Evolutionary conservation across 306 rosid species (phyloP).

Genomic region (Chamaecrista fasciculata): DNA sequence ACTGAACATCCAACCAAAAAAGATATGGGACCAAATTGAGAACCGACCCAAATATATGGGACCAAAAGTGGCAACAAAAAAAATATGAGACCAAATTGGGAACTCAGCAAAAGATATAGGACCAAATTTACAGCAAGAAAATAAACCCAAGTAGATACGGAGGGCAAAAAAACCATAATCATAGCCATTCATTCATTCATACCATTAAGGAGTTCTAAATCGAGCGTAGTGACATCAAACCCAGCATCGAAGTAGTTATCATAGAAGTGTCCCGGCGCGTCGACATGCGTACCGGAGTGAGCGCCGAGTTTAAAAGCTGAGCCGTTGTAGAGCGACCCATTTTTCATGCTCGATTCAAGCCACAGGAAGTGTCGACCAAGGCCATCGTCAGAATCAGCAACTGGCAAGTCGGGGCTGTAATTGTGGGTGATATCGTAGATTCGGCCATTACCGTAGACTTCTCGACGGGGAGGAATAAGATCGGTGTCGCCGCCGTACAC

Average conservation of each 20-base stretch:
- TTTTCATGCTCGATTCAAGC: conserved; percentile 74
- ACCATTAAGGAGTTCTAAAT: conserved; percentile 75
- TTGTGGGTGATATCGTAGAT: conserved; percentile 69
- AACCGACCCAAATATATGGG: too few species aligned
- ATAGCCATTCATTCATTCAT: background rate
- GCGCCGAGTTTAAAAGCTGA: conserved; percentile 58
- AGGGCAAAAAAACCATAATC: background rate
- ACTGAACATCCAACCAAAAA: too few species aligned
- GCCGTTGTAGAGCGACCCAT: conserved; percentile 65
- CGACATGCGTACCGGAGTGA: conserved; percentile 91
- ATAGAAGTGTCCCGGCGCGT: conserved; percentile 73
- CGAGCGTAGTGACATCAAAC: conserved; percentile 80
- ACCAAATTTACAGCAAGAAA: too few species aligned
- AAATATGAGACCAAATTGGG: too few species aligned
- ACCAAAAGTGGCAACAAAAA: too few species aligned
- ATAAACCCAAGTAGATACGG: background rate
- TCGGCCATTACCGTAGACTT: conserved; percentile 66
- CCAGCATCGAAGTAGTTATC: conserved; percentile 84
- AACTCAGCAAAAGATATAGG: too few species aligned
- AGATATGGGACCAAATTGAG: too few species aligned
- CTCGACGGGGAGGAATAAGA: conserved; percentile 67
- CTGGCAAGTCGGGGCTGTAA: conserved; percentile 53
- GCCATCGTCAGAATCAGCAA: conserved; percentile 57
- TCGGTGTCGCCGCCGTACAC: conserved; percentile 11
- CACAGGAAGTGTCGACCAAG: conserved; percentile 61